Evolutionary conservation across 805 yeast genomes (phyloP), one percentile per base, ranked within the genome.

Genomic region (Nakazawaea wickerhamii): DNA sequence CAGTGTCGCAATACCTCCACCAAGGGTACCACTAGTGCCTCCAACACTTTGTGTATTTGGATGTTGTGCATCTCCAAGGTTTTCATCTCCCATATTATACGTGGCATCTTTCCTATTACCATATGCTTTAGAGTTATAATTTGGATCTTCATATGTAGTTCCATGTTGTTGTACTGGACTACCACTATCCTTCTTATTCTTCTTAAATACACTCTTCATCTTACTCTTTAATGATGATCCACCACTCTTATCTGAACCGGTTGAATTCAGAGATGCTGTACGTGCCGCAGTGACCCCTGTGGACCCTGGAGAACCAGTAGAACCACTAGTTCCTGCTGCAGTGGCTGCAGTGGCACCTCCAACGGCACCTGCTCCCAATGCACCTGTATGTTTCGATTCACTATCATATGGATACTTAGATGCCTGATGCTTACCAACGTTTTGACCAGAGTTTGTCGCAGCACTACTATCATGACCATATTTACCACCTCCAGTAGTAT

Each of bases 221-320:
- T 41, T 41, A 50, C 37, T 46, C 45, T 46, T 40, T 34, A 52
- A 32, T 17, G 49, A 38, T 8, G 47, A 45, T 26, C 48, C 46
- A 18, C 48, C 38, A 11, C 26, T 21, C 23, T 37, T 21, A 13
- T 26, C 37, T 14, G 31, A 36, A 11, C 30, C 23, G 11, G 32
- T 28, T 18, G 32, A 15, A 10, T 8, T 38, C 15, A 26, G 25
- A 14, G 25, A 41, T 10, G 47, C 38, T 13, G 36, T 30, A 17
- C 34, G 5, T 5, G n/a, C 37, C 13, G 28, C 38, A 15, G 49
- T 33, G 25, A 43, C 43, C 33, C 46, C 42, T 9, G n/a, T n/a
- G n/a, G n/a, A n/a, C n/a, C n/a, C n/a, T n/a, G n/a, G n/a, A 20
- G 22, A 28, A 33, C 14, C 36, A 31, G 31, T 13, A 14, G 36